Conservation (phyloP, 2,329 filamentous ascomycete genomes). For the Tolypocladium endophyticum region DNA sequence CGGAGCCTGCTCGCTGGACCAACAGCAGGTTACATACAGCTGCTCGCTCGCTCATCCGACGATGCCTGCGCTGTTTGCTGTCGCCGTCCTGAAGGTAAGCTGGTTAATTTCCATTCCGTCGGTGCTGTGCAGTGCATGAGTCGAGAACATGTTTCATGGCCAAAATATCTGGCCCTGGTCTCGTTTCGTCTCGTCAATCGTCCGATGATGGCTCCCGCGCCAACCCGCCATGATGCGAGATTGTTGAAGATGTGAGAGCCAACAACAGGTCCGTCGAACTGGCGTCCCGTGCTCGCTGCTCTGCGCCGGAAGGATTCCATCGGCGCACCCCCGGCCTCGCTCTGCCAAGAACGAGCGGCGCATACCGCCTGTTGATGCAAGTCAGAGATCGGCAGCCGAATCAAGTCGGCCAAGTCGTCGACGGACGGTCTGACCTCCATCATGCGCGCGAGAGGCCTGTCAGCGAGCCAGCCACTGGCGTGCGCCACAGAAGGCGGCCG, state of each 20-base stretch:
- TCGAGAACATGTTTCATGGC: neutral
- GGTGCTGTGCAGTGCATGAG: neutral
- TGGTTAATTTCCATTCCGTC: neutral
- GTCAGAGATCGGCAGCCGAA: slow-evolving; percentile 11
- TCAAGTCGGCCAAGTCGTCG: slow-evolving; percentile 5
- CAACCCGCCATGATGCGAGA: neutral
- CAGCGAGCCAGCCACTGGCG: neutral
- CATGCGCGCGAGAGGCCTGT: neutral
- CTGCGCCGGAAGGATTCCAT: neutral
- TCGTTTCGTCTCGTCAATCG: neutral
- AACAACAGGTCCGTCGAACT: neutral
- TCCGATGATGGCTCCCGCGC: neutral
- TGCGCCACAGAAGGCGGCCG: neutral
- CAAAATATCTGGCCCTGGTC: neutral
- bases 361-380: slow-evolving; percentile 4
- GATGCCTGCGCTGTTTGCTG: neutral
- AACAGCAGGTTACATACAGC: neutral
- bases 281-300: neutral
- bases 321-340: neutral
- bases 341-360: neutral
- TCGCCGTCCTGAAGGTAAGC: neutral
- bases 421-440: neutral
- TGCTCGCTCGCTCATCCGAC: neutral
- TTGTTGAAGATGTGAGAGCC: neutral
- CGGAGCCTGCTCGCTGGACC: slow-evolving; percentile 4